phyloP scores from a whole-genome alignment of 768 basidiomycete genomes.

The Phanerodontia chrysosporium region DNA sequence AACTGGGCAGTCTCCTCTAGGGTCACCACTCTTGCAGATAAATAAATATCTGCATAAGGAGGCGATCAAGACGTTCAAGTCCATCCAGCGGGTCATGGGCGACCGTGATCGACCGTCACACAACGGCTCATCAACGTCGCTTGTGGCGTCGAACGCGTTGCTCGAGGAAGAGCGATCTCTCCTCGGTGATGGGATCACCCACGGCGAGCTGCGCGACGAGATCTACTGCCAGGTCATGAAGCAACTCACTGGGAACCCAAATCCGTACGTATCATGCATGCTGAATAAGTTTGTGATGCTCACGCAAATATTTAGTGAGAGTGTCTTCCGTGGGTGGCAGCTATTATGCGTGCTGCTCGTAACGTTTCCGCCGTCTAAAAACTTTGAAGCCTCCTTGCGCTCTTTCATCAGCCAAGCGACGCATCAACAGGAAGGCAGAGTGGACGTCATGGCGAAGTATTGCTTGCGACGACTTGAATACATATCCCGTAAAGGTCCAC shows the following conservation, averaged over 20 bases:
- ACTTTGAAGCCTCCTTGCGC: slow-evolving; percentile 86
- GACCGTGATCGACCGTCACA: slow-evolving; percentile 60
- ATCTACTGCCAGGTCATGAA: slow-evolving; percentile 93
- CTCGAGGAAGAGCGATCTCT: slow-evolving; percentile 89
- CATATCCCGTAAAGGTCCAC: slow-evolving; percentile 79
- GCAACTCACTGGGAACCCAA: slow-evolving; percentile 81
- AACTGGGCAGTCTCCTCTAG: slow-evolving; percentile 48
- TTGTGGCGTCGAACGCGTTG: slow-evolving; percentile 35
- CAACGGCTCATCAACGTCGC: slow-evolving; percentile 42
- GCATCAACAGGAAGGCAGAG: slow-evolving; percentile 63
- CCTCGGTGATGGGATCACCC: slow-evolving; percentile 69
- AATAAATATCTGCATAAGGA: slow-evolving; percentile 59
- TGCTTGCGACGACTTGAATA: slow-evolving; percentile 73
- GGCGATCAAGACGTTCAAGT: slow-evolving; percentile 82
- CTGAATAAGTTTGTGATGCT: neutral
- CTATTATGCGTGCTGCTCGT: slow-evolving; percentile 85
- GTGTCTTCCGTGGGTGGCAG: slow-evolving; percentile 90
- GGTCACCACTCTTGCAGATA: slow-evolving; percentile 69
- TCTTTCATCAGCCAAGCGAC: slow-evolving; percentile 45
- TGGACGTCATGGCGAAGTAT: slow-evolving; percentile 89
- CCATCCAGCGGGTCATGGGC: slow-evolving; percentile 91
- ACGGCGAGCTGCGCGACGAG: slow-evolving; percentile 88
- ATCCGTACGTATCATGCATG: slow-evolving; percentile 47
- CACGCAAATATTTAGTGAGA: slow-evolving; percentile 48
- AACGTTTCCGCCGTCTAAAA: slow-evolving; percentile 90